Evolutionary conservation across 495 filamentous ascomycete species (phyloP).

Genomic region (Xylaria cubensis): DNA sequence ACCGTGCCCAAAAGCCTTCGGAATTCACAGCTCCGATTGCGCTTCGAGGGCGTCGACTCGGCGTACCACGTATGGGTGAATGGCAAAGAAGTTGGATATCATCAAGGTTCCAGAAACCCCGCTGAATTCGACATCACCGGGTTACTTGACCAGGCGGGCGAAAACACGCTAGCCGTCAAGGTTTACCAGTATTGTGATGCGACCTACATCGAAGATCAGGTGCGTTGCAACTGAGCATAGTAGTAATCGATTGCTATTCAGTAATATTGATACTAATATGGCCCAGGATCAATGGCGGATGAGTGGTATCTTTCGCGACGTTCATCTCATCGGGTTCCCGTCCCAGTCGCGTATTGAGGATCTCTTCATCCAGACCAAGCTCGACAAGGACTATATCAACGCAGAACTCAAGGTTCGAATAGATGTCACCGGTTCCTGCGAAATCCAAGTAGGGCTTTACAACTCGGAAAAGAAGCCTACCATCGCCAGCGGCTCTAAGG

Average conservation of each 20-base stretch:
- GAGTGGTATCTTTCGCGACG: conserved; percentile 63
- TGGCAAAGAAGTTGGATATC: conserved; percentile 63
- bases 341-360: conserved; percentile 61
- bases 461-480: conserved; percentile 35
- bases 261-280: neutral
- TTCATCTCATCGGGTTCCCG: conserved; percentile 64
- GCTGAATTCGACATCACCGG: conserved; percentile 66
- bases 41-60: conserved; percentile 73
- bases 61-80: conserved; percentile 72
- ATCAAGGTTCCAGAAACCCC: conserved; percentile 68
- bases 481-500: conserved; percentile 30
- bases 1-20: conserved; percentile 50
- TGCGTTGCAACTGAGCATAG: neutral
- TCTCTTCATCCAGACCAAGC: conserved; percentile 58
- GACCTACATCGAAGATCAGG: conserved; percentile 71
- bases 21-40: conserved; percentile 57
- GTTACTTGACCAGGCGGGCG: conserved; percentile 44
- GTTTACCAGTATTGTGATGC: conserved; percentile 71
- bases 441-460: conserved; percentile 45
- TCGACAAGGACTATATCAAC: conserved; percentile 62
- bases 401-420: conserved; percentile 59
- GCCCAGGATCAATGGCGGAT: conserved; percentile 50
- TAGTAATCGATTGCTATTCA: neutral
- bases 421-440: conserved; percentile 39
- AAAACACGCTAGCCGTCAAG: conserved; percentile 61